Conservation (phyloP, 768 basidiomycete species). For the Psilocybe sp. region DNA sequence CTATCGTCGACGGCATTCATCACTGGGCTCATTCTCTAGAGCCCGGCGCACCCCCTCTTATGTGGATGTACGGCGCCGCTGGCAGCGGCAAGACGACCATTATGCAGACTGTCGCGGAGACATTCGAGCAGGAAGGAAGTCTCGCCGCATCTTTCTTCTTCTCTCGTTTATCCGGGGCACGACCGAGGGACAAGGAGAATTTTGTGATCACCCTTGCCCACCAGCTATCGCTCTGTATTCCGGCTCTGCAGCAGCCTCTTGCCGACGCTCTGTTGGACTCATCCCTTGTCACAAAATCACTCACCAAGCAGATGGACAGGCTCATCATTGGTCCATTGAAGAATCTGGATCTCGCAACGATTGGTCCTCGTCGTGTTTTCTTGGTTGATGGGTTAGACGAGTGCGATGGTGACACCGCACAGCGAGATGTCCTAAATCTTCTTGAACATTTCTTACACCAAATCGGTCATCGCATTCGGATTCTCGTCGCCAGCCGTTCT, state of each 20-base stretch:
- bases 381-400: not conserved
- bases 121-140: not conserved
- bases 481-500: not conserved
- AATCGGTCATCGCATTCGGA: not conserved
- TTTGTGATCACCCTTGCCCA: not conserved
- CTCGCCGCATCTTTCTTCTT: not conserved
- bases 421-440: not conserved
- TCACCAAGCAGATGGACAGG: not conserved
- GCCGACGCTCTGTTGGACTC: not conserved
- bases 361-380: not conserved
- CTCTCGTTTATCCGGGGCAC: not conserved
- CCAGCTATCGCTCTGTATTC: not conserved
- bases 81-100: not conserved
- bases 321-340: not conserved
- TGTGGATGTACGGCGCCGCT: not conserved
- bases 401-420: not conserved
- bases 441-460: not conserved
- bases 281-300: not conserved
- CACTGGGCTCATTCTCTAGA: not conserved
- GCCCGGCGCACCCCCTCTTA: too few relatives aligned
- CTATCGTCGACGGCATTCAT: not conserved
- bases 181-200: not conserved
- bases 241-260: not conserved
- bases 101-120: not conserved
- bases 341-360: too few relatives aligned